Evolutionary conservation across 805 yeast genomes (phyloP).

Genomic region (Wickerhamomyces queroliae): DNA sequence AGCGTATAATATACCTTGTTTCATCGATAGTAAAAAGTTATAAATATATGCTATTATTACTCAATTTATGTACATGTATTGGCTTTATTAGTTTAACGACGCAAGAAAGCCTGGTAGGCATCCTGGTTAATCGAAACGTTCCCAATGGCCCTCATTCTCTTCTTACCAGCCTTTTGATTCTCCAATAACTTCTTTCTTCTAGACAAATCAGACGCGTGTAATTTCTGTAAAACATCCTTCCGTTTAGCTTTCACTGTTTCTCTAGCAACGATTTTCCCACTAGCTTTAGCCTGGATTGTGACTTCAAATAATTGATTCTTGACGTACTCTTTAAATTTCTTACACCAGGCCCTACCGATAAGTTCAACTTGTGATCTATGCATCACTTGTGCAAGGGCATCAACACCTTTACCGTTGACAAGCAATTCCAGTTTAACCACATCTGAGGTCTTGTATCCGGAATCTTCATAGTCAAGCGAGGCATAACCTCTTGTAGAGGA

Average conservation of each 20-base stretch:
- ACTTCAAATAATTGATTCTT: slow-evolving; percentile 87
- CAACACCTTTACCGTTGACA: slow-evolving; percentile 85
- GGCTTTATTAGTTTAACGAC: slow-evolving; percentile 11
- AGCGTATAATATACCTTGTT: too few species aligned
- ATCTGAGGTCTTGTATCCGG: slow-evolving; percentile 76
- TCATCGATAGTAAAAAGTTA: too few species aligned
- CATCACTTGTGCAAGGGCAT: slow-evolving; percentile 88
- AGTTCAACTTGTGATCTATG: slow-evolving; percentile 72
- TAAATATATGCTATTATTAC: too few species aligned
- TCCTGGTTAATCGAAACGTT: slow-evolving; percentile 73
- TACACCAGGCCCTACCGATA: slow-evolving; percentile 78
- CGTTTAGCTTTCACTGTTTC: slow-evolving; percentile 91
- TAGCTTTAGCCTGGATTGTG: slow-evolving; percentile 84
- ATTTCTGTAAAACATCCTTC: slow-evolving; percentile 88
- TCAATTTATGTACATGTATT: too few species aligned
- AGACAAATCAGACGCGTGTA: slow-evolving; percentile 91
- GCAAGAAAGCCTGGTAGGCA: slow-evolving; percentile 82
- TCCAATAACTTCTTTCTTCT: slow-evolving; percentile 83
- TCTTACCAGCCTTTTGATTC: slow-evolving; percentile 93
- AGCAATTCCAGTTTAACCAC: slow-evolving; percentile 83
- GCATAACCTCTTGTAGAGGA: slow-evolving; percentile 91
- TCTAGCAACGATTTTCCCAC: slow-evolving; percentile 75
- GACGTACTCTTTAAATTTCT: slow-evolving; percentile 72
- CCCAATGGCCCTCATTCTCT: slow-evolving; percentile 74
- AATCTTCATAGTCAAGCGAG: slow-evolving; percentile 89